Percentiles rank a stretch among this genome's conserved stretches.
Conservation (phyloP, 352 stramenopile genomes). For the Peronospora tabacina region DNA sequence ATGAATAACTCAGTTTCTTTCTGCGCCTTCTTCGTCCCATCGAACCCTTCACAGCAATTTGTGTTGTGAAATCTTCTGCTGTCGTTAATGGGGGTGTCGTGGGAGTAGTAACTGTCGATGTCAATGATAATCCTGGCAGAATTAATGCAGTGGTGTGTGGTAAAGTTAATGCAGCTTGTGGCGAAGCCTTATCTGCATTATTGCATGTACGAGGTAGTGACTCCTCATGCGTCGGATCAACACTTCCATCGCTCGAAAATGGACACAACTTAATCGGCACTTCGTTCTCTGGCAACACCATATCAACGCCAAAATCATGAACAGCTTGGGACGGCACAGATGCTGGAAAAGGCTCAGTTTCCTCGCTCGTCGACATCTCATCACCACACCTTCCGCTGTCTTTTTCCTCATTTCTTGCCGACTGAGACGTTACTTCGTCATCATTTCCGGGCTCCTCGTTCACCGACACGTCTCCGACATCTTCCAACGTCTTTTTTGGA, state of each 20-base stretch:
- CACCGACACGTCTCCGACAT: neutral
- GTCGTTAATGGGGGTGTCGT: constrained; percentile 7
- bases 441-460: neutral
- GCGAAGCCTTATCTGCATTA: neutral
- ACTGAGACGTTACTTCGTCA: neutral
- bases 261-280: constrained; percentile 31
- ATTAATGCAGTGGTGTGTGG: neutral
- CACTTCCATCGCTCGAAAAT: constrained; percentile 34
- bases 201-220: constrained; percentile 3
- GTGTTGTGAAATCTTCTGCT: constrained; percentile 6
- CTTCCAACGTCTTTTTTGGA: neutral
- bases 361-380: neutral
- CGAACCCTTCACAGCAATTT: constrained; percentile 1
- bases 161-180: constrained; percentile 3
- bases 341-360: neutral
- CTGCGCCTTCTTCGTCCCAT: constrained; percentile 35
- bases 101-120: constrained; percentile 1
- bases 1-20: constrained; percentile 37
- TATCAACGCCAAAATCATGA: constrained; percentile 16
- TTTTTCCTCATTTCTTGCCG: constrained; percentile 1
- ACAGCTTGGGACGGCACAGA: constrained; percentile 12
- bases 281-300: constrained; percentile 27
- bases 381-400: neutral
- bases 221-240: constrained; percentile 11
- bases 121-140: constrained; percentile 1